A percentile compares a stretch with the other conserved stretches of the same genome.
These are phyloP conservation scores for Baeospora myosura DNA, from an alignment of 1,284 basidiomycete genomes.

Conservation along the genomic window DNA sequence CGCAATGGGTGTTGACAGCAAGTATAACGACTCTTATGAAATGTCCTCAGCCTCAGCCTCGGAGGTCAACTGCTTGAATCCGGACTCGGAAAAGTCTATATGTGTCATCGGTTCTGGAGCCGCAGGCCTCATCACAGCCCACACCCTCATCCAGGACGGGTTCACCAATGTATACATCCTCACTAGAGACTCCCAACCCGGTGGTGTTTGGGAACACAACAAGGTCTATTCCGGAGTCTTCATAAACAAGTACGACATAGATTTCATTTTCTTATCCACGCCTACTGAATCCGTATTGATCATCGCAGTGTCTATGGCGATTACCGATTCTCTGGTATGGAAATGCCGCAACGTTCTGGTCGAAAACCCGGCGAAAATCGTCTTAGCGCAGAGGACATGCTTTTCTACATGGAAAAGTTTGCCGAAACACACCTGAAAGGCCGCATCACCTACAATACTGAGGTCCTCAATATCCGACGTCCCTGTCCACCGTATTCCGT, in stretches of 20 bases:
- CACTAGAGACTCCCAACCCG: conserved; percentile 18
- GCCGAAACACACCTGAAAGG: conserved; percentile 36
- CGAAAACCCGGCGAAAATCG: conserved; percentile 30
- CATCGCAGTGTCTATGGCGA: conserved; percentile 51
- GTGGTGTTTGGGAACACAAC: conserved; percentile 17
- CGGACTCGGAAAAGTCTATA: too few relatives aligned
- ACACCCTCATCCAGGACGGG: conserved; percentile 20
- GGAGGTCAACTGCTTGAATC: too few relatives aligned
- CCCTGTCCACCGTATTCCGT: conserved; percentile 11
- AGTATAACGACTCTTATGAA: too few relatives aligned
- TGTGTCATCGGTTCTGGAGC: conserved; percentile 20
- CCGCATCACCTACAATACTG: conserved; percentile 36
- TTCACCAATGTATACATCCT: conserved; percentile 20
- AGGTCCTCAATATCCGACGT: conserved; percentile 39
- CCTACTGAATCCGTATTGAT: neutral
- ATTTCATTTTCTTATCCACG: conserved; percentile 3
- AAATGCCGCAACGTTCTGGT: conserved; percentile 34
- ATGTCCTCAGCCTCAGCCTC: too few relatives aligned
- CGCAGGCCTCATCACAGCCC: conserved; percentile 21
- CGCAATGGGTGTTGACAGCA: too few relatives aligned
- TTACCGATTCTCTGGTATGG: conserved; percentile 44
- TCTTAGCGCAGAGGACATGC: conserved; percentile 44
- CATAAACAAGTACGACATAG: conserved; percentile 54
- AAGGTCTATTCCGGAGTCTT: conserved; percentile 42
- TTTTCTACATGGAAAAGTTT: conserved; percentile 45